Evolutionary conservation across 805 yeast genomes (phyloP), one percentile per base, ranked within the genome.

Genomic region (Komagataella populi): DNA sequence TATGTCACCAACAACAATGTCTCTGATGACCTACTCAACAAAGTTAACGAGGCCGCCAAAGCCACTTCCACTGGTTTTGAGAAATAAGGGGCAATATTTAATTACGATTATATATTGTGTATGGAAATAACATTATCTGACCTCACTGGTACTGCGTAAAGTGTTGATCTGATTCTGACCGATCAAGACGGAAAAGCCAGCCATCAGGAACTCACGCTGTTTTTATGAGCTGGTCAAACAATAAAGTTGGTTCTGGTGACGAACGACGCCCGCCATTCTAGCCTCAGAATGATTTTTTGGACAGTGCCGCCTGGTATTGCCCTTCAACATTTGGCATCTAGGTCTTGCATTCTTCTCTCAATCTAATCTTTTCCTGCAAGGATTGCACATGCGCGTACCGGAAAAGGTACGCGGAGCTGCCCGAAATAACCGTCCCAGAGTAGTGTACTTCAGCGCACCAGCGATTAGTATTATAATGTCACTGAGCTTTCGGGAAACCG

Each of bases 1-100:
- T 71, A 72, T 58, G 58, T 76, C 51, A 24, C 52, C 16, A 30
- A 47, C 23, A 52, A 51, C 30, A 47, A 48, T 24, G 53, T 52
- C 48, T 68, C 70, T 16, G 58, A 57, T 46, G 66, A 65, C 45
- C 59, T 76, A 52, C 62, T 77, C 52, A 63, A 65, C 54, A 70
- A 73, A 54, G 73, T 78, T 52, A 70, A 72, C 58, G 74, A 72
- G 52, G 76, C 72, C 57, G 75, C 76, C 51, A 70, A 72, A 52
- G 76, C 69, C 53, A 68, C 20, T 7, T 44, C 46, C 6, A 44
- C 65, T 23, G 56, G 65, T 23, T 66, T 65, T 44, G 61, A 64
- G 50, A 53, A 61, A 50, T 63, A 57, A 55, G 52, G 20, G 2
- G 20, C 30, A 16, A 30, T 30, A 8, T 30, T 10, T 12, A 10